phyloP scores from a whole-genome alignment of 805 yeast species.

The Alloascoidea africana region DNA sequence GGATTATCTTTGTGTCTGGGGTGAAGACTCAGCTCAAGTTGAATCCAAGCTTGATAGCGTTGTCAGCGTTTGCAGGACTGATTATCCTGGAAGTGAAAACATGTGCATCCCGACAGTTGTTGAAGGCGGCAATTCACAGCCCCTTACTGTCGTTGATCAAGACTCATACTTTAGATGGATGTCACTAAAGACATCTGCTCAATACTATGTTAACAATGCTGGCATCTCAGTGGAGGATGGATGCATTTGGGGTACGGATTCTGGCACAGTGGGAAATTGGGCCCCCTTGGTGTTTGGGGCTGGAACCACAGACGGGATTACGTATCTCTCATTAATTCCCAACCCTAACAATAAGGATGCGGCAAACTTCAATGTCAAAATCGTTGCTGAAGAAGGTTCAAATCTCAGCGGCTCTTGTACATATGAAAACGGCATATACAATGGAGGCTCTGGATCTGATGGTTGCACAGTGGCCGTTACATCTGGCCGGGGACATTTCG shows the following conservation, averaged over 20 bases:
- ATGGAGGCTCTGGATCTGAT: slow-evolving; percentile 43
- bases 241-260: slow-evolving; percentile 53
- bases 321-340: slow-evolving; percentile 62
- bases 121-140: slow-evolving; percentile 31
- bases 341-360: slow-evolving; percentile 50
- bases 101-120: slow-evolving; percentile 63
- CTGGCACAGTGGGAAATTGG: slow-evolving; percentile 60
- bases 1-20: slow-evolving; percentile 53
- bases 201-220: slow-evolving; percentile 64
- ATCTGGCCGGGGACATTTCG: slow-evolving; percentile 71
- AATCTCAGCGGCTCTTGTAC: background rate
- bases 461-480: slow-evolving; percentile 94
- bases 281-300: slow-evolving; percentile 71
- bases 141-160: slow-evolving; percentile 46
- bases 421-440: slow-evolving; percentile 6
- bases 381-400: slow-evolving; percentile 15
- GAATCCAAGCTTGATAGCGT: slow-evolving; percentile 31
- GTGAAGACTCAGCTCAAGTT: slow-evolving; percentile 36
- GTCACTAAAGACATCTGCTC: slow-evolving; percentile 51
- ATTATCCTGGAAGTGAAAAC: slow-evolving; percentile 73
- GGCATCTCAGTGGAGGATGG: slow-evolving; percentile 58
- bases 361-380: slow-evolving; percentile 28
- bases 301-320: slow-evolving; percentile 43
- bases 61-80: slow-evolving; percentile 63
- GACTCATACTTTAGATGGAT: slow-evolving; percentile 45